Evolutionary conservation across 805 yeast genomes (phyloP).

Genomic region (Suhomyces sp.): DNA sequence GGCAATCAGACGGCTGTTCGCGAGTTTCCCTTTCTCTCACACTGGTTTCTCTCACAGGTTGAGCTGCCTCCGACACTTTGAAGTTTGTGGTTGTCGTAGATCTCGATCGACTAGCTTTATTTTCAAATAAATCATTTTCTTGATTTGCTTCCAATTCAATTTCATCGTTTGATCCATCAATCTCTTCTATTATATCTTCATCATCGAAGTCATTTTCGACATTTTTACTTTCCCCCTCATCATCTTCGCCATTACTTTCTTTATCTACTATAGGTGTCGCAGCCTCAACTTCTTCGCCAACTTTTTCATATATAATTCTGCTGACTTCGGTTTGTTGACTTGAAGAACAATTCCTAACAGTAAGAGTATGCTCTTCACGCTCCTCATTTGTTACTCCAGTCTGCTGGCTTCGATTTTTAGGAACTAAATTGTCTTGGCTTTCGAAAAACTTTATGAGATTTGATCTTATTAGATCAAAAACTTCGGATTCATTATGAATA

Average conservation of each 20-base stretch:
- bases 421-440: conserved; percentile 24
- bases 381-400: neutral
- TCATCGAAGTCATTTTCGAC: neutral
- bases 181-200: neutral
- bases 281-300: neutral
- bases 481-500: conserved; percentile 60
- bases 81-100: neutral
- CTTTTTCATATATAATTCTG: neutral
- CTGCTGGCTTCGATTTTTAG: conserved; percentile 3
- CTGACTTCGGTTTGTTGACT: neutral
- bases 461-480: conserved; percentile 56
- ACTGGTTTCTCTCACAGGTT: neutral
- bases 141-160: neutral
- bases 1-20: neutral
- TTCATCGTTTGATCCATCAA: too few relatives aligned
- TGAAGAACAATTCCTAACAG: neutral
- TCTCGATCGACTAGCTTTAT: neutral
- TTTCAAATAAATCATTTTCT: neutral
- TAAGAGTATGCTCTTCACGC: neutral
- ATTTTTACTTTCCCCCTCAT: neutral
- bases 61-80: neutral
- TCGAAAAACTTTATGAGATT: conserved; percentile 49
- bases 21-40: neutral
- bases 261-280: neutral
- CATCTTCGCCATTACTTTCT: conserved; percentile 3